Percentiles rank a stretch among this genome's conserved stretches.
phyloP scores from a whole-genome alignment of 768 basidiomycete genomes.

The Lactarius sp. region DNA sequence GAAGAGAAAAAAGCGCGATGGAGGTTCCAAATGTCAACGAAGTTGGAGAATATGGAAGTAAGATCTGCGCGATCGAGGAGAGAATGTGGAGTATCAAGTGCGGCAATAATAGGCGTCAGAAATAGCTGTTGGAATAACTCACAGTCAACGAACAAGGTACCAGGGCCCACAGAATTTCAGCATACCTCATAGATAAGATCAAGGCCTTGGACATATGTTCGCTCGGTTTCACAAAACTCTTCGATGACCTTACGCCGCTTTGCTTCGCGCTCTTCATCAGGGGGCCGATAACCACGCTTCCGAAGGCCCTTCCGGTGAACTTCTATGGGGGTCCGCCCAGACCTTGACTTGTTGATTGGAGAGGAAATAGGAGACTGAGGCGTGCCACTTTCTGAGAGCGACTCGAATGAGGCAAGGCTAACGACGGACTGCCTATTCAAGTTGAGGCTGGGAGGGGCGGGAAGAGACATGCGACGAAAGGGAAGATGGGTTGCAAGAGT shows the following conservation, averaged over 20 bases:
- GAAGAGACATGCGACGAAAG: slow-evolving; percentile 44
- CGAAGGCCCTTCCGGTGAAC: slow-evolving; percentile 37
- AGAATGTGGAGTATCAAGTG: slow-evolving; percentile 63
- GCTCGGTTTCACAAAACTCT: slow-evolving; percentile 80
- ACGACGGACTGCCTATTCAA: slow-evolving; percentile 59
- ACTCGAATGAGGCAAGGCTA: slow-evolving; percentile 71
- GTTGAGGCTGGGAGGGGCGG: slow-evolving; percentile 36
- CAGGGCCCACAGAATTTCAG: slow-evolving; percentile 13
- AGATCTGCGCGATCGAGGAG: slow-evolving; percentile 65
- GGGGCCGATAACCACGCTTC: slow-evolving; percentile 37
- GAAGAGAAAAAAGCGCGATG: slow-evolving; percentile 70
- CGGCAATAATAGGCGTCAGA: slow-evolving; percentile 69
- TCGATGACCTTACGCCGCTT: slow-evolving; percentile 68
- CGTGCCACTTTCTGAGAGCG: slow-evolving; percentile 50
- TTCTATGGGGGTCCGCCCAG: slow-evolving; percentile 38
- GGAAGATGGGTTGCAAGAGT: slow-evolving; percentile 50
- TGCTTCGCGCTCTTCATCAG: slow-evolving; percentile 44
- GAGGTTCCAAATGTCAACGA: slow-evolving; percentile 88
- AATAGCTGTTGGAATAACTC: slow-evolving; percentile 55
- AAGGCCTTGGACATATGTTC: slow-evolving; percentile 73
- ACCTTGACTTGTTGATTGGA: slow-evolving; percentile 29
- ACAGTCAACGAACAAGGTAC: not conserved
- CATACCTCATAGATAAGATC: slow-evolving; percentile 77
- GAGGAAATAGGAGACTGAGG: slow-evolving; percentile 30
- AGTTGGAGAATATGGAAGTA: slow-evolving; percentile 78